Evolutionary conservation across 116 monocot species (phyloP).

Genomic region (Phalaenopsis hybrid): DNA sequence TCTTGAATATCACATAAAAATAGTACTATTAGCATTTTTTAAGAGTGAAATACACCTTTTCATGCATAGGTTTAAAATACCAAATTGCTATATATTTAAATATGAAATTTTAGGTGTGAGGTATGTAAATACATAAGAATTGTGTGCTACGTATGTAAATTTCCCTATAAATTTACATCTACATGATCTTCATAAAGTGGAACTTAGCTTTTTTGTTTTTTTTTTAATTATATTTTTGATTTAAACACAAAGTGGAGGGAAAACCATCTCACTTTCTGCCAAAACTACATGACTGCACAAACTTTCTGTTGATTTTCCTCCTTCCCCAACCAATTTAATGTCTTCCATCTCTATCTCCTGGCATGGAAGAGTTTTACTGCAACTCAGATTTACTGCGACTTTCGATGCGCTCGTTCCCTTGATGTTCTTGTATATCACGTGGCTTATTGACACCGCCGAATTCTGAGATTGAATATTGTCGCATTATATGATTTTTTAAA

Average conservation of each 20-base stretch:
- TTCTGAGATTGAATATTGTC: slow-evolving; percentile 23
- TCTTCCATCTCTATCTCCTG: slow-evolving; percentile 25
- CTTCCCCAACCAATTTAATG: slow-evolving; percentile 17
- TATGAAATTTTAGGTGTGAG: no score
- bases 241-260: slow-evolving; percentile 13
- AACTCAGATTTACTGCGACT: slow-evolving; percentile 31
- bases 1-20: no score
- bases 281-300: slow-evolving; percentile 10
- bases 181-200: neutral
- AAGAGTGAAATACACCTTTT: no score
- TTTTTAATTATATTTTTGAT: neutral
- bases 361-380: slow-evolving; percentile 40
- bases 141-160: no score
- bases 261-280: slow-evolving; percentile 3
- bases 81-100: no score
- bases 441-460: slow-evolving; percentile 49
- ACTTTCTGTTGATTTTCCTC: slow-evolving; percentile 7
- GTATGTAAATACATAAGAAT: no score
- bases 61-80: no score
- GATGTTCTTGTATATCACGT: slow-evolving; percentile 40
- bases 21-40: no score
- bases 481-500: neutral
- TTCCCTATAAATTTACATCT: neutral
- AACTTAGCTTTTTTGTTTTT: neutral
- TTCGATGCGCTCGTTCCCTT: slow-evolving; percentile 33